phyloP scores from a whole-genome alignment of 805 yeast genomes.

The Lipomyces yamadae region DNA sequence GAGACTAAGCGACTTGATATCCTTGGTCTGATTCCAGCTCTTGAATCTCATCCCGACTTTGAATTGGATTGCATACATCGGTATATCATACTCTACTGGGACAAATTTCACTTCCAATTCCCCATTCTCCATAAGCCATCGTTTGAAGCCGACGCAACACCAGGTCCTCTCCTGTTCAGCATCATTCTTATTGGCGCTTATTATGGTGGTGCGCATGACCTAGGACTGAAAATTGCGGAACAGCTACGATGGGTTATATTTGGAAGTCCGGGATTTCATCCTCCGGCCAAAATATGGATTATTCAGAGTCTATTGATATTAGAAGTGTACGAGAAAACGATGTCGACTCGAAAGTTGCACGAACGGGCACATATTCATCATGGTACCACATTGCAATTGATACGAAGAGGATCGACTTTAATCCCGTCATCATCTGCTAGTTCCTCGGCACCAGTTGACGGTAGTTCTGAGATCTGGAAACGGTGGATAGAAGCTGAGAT shows the following conservation, averaged over 20 bases:
- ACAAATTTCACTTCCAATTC: slow-evolving; percentile 61
- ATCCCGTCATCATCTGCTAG: slow-evolving; percentile 14
- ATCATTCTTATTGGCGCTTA: slow-evolving; percentile 65
- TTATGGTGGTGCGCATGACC: slow-evolving; percentile 45
- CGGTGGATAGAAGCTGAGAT: slow-evolving; percentile 82
- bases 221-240: slow-evolving; percentile 55
- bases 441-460: slow-evolving; percentile 16
- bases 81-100: slow-evolving; percentile 55
- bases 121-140: slow-evolving; percentile 65
- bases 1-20: slow-evolving; percentile 42
- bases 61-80: slow-evolving; percentile 42
- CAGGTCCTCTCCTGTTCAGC: slow-evolving; percentile 57
- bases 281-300: slow-evolving; percentile 79
- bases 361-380: slow-evolving; percentile 86
- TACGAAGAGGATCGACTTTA: slow-evolving; percentile 55
- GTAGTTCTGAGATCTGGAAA: slow-evolving; percentile 52
- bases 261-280: slow-evolving; percentile 69
- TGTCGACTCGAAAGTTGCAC: slow-evolving; percentile 68
- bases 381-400: slow-evolving; percentile 79
- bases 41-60: slow-evolving; percentile 49
- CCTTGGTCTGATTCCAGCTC: slow-evolving; percentile 40
- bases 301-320: slow-evolving; percentile 72
- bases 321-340: slow-evolving; percentile 81
- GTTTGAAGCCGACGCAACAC: slow-evolving; percentile 55
- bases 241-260: slow-evolving; percentile 74